Base-by-base conservation (phyloP, 1,139 yeast genomes). In the Yamadazyma trypodendri region DNA sequence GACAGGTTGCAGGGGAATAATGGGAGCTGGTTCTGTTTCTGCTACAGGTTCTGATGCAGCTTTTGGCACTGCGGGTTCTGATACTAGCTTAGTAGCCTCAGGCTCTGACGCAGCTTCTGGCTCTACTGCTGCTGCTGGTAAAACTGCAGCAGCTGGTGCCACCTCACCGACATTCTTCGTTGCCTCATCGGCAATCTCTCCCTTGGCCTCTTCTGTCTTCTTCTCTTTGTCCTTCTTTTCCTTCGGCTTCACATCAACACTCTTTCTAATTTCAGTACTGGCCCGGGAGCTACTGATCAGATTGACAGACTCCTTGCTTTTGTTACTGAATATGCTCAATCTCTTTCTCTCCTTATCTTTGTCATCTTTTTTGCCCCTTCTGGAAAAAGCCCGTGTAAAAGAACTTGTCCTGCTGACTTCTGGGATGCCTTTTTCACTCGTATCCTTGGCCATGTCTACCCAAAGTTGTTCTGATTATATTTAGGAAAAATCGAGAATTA, bases 301-400 rank as follows among this genome's bases (percentile, higher is more conserved):
- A 27, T 37, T 41, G 6, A 48, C 42, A 4, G 47, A 42, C 16
- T 48, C 52, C 23, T 38, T 45, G 10, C 38, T 38, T 20, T 36
- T 41, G 34, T 38, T 43, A n/a, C 39, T 40, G 35, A 43, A 46
- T 12, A 40, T 37, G 30, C 52, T 48, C 22, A 48, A 42, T 28
- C 52, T 31, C 31, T 48, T 48, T 32, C 44, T 45, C 15, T 48
- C 49, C 36, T 46, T 48, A 2, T 46, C 47, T 15, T 44, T 38
- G 30, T 42, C 40, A 13, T 42, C 45, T 23, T 41, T 43, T 13
- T 36, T 39, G 13, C 35, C 32, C 20, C 33, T 35, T 25, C 41
- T 39, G 7, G 43, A 35, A 15, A 42, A 40, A 5, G 42, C 34
- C 21, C 45, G 24, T 8, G 43, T 33, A 13, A 42, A 31, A 12